These are phyloP conservation scores for Amanita fuliginea DNA, from an alignment of 768 basidiomycete genomes.

Conservation along the genomic window DNA sequence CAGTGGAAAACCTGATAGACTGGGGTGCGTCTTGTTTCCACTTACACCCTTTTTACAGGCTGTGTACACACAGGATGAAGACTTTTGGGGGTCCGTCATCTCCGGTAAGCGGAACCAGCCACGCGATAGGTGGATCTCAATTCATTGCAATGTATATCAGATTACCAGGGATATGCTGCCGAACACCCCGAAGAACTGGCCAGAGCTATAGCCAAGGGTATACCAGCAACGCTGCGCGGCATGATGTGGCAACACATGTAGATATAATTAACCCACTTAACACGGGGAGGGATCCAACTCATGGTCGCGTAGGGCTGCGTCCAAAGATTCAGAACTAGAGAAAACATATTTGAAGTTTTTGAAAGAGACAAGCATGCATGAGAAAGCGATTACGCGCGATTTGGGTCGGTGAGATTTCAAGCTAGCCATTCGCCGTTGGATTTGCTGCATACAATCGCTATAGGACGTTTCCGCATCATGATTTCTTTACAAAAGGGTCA, in stretches of 20 bases:
- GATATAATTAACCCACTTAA: conserved; percentile 4
- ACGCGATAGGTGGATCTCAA: neutral
- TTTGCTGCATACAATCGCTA: conserved; percentile 2
- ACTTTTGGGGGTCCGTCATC: conserved; percentile 94
- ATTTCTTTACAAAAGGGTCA: conserved; percentile 89
- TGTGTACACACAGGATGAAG: conserved; percentile 22
- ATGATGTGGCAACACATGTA: conserved; percentile 98
- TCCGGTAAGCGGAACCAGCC: conserved; percentile 38
- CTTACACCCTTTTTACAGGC: too few relatives aligned
- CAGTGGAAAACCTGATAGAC: conserved; percentile 39
- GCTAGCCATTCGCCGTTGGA: neutral
- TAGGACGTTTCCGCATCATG: conserved; percentile 94
- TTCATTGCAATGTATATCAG: conserved; percentile 22
- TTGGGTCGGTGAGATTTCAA: conserved; percentile 63
- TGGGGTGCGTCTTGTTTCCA: conserved; percentile 53
- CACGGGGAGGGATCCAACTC: neutral
- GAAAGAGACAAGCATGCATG: conserved; percentile 78
- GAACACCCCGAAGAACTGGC: conserved; percentile 71
- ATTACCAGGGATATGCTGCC: conserved; percentile 84
- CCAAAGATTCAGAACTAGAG: conserved; percentile 85
- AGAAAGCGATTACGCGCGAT: conserved; percentile 91
- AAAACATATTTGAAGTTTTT: conserved; percentile 69
- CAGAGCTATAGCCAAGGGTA: conserved; percentile 83
- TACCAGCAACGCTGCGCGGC: conserved; percentile 78
- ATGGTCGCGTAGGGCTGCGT: conserved; percentile 58